These are phyloP conservation scores for Kuraishia ogatae DNA, from an alignment of 805 yeast genomes.

Conservation along the genomic window DNA sequence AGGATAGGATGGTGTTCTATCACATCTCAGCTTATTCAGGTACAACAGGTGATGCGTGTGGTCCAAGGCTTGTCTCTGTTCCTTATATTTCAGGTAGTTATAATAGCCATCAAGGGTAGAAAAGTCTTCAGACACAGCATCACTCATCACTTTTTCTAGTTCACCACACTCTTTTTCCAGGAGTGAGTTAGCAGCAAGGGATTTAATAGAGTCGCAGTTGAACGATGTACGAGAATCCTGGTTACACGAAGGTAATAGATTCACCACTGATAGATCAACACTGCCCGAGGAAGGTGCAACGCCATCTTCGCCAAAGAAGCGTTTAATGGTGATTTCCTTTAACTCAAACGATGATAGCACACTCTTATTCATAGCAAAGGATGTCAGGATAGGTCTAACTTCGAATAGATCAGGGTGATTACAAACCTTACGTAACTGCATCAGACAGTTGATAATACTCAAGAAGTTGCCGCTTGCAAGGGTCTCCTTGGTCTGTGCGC, in stretches of 20 bases:
- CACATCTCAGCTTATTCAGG: slow-evolving; percentile 58
- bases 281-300: slow-evolving; percentile 14
- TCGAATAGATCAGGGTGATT: slow-evolving; percentile 96
- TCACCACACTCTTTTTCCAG: slow-evolving; percentile 35
- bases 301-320: slow-evolving; percentile 14
- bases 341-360: slow-evolving; percentile 42
- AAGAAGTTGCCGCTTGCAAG: slow-evolving; percentile 89
- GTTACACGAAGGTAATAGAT: slow-evolving; percentile 44
- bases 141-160: slow-evolving; percentile 29
- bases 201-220: slow-evolving; percentile 32
- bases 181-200: slow-evolving; percentile 37
- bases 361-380: slow-evolving; percentile 66
- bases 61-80: slow-evolving; percentile 43
- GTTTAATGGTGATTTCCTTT: slow-evolving; percentile 30
- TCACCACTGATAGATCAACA: slow-evolving; percentile 49
- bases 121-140: slow-evolving; percentile 18
- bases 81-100: slow-evolving; percentile 41
- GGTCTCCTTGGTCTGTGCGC: slow-evolving; percentile 93
- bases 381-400: slow-evolving; percentile 88
- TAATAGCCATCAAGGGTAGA: slow-evolving; percentile 49
- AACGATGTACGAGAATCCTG: slow-evolving; percentile 34
- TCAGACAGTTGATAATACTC: slow-evolving; percentile 91
- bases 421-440: slow-evolving; percentile 96
- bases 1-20: slow-evolving; percentile 61
- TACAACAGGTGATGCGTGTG: slow-evolving; percentile 48